Evolutionary conservation across 1,284 basidiomycete genomes (phyloP).

Genomic region (Vanrija humicola): DNA sequence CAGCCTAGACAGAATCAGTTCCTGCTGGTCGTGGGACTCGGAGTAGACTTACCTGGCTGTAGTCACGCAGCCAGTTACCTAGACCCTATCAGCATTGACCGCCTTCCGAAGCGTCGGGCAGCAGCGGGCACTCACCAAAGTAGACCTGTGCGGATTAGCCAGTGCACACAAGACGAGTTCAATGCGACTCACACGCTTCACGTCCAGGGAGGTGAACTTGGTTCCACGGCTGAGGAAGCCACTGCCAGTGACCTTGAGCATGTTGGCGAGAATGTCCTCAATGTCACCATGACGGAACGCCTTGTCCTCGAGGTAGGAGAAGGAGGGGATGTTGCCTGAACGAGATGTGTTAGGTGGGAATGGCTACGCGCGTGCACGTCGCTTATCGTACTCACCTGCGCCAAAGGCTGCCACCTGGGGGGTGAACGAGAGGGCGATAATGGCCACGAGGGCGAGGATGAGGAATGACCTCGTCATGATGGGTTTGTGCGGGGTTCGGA

Average conservation of each 20-base stretch:
- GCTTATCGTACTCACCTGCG: conserved; percentile 28
- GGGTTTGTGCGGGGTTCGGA: background rate
- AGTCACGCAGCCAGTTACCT: conserved; percentile 66
- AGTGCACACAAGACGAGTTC: too few relatives aligned
- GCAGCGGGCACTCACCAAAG: conserved; percentile 18
- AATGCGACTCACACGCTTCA: conserved; percentile 31
- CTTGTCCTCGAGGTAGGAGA: conserved; percentile 54
- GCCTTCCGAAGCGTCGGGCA: background rate
- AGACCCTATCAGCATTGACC: conserved; percentile 52
- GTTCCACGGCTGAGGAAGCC: conserved; percentile 62
- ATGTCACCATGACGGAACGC: conserved; percentile 85
- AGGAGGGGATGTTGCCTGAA: conserved; percentile 46
- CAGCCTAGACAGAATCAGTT: conserved; percentile 55
- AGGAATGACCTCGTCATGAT: conserved; percentile 33
- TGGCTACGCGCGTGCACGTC: background rate
- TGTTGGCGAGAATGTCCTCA: conserved; percentile 50
- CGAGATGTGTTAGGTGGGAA: background rate
- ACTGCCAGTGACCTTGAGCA: conserved; percentile 63
- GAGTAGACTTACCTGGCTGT: conserved; percentile 50
- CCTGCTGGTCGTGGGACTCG: too few relatives aligned
- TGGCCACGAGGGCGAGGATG: conserved; percentile 32
- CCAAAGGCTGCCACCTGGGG: conserved; percentile 44
- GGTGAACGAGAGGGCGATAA: conserved; percentile 42
- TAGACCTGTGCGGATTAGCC: conserved; percentile 9
- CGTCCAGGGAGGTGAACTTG: conserved; percentile 58